Conservation (phyloP, 1,284 basidiomycete genomes). For the Erythrobasidium hasegawianum region DNA sequence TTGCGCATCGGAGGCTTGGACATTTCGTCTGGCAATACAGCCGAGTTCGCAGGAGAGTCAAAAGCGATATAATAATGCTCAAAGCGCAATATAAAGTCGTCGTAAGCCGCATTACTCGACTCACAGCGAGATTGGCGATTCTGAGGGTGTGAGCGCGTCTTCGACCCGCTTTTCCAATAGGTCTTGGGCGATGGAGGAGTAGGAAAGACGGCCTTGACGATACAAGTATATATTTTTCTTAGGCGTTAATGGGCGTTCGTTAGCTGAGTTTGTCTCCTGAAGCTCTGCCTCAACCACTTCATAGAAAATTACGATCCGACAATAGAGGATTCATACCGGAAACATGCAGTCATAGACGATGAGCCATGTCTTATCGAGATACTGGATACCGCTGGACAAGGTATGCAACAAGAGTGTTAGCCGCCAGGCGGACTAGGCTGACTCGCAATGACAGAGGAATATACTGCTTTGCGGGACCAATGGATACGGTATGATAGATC, state of each 20-base stretch:
- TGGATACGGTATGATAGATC: conserved; percentile 50
- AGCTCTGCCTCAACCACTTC: conserved; percentile 44
- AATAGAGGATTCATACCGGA: conserved; percentile 51
- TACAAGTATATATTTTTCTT: conserved; percentile 37
- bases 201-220: conserved; percentile 48
- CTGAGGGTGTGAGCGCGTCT: too few relatives aligned
- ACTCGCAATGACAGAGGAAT: conserved; percentile 45
- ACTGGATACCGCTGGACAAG: conserved; percentile 47
- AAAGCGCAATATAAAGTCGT: conserved; percentile 5
- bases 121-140: not conserved
- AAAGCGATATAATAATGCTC: too few relatives aligned
- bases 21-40: too few relatives aligned
- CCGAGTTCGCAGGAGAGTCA: too few relatives aligned
- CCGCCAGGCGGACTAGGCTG: not conserved
- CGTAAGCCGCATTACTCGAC: not conserved
- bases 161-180: not conserved
- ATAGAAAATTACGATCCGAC: conserved; percentile 48
- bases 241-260: not conserved
- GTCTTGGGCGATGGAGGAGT: conserved; percentile 35
- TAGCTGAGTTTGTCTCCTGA: not conserved
- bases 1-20: too few relatives aligned
- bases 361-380: conserved; percentile 51
- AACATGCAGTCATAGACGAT: conserved; percentile 51
- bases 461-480: conserved; percentile 51
- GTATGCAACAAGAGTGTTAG: conserved; percentile 14